Conservation (phyloP, 1,139 yeast species). For the Yarrowia galli region DNA sequence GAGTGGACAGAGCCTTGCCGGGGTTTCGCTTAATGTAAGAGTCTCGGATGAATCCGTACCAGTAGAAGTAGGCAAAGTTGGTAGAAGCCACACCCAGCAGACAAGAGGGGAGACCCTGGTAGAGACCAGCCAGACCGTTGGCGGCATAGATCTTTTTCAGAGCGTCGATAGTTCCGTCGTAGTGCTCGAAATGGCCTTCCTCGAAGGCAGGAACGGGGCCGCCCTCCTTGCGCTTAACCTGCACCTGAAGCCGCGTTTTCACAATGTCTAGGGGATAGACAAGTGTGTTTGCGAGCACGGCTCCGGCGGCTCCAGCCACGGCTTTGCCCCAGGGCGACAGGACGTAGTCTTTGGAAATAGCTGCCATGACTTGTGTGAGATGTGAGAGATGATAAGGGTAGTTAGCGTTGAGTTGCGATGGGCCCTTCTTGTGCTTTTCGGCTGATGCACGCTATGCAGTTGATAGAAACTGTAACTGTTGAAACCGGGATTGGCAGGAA, state of each 20-base stretch:
- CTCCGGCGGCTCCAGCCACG: constrained; percentile 83
- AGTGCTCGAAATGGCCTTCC: constrained; percentile 46
- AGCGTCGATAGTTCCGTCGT: constrained; percentile 70
- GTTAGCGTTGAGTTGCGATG: constrained; percentile 34
- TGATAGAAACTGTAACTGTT: constrained; percentile 36
- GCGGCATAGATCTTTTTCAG: constrained; percentile 61
- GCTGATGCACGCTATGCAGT: constrained; percentile 37
- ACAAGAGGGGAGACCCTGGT: constrained; percentile 75
- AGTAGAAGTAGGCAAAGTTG: constrained; percentile 82
- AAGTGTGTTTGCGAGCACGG: constrained; percentile 79
- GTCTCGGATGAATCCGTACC: constrained; percentile 79
- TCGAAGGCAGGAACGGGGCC: constrained; percentile 34
- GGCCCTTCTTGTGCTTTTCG: constrained; percentile 38
- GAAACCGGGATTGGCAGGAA: constrained; percentile 32
- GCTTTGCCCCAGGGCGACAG: constrained; percentile 71
- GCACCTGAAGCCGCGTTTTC: constrained; percentile 78
- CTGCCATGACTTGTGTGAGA: constrained; percentile 31
- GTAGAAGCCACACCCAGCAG: constrained; percentile 78
- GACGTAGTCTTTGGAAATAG: constrained; percentile 38
- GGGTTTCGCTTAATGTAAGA: constrained; percentile 57
- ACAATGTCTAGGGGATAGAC: constrained; percentile 91
- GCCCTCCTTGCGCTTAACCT: constrained; percentile 42
- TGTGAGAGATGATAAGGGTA: constrained; percentile 1
- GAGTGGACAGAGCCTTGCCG: constrained; percentile 57
- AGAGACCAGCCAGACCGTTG: constrained; percentile 75